These are phyloP conservation scores for Aspergillus vadensis DNA, from an alignment of 2,329 filamentous ascomycete genomes.

Conservation along the genomic window DNA sequence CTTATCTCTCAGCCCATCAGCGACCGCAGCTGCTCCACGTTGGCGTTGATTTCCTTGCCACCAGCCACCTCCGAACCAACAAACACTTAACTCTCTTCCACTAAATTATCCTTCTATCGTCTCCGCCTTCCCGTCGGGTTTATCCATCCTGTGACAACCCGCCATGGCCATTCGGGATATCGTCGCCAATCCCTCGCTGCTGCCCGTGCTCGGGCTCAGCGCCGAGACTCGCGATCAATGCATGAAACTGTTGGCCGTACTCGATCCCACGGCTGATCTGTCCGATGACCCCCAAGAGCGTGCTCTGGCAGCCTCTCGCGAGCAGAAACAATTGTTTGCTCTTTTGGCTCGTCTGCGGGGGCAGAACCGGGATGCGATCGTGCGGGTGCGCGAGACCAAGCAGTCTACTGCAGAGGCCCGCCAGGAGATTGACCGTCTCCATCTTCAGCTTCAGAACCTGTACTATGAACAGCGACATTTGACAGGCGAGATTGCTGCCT, in stretches of 20 bases:
- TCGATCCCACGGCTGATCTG: slow-evolving; percentile 53
- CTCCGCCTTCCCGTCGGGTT: slow-evolving; percentile 12
- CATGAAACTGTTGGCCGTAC: slow-evolving; percentile 58
- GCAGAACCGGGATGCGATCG: slow-evolving; percentile 77
- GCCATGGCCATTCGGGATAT: slow-evolving; percentile 59
- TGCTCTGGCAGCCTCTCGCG: slow-evolving; percentile 65
- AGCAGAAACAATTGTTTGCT: slow-evolving; percentile 78
- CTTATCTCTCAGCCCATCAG: slow-evolving; percentile 15
- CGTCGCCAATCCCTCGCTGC: slow-evolving; percentile 66
- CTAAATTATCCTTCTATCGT: slow-evolving; percentile 12
- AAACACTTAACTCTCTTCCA: slow-evolving; percentile 8
- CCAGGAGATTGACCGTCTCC: slow-evolving; percentile 86
- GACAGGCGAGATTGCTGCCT: slow-evolving; percentile 84
- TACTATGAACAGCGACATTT: slow-evolving; percentile 95
- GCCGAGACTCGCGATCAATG: slow-evolving; percentile 72
- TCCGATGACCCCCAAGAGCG: slow-evolving; percentile 48
- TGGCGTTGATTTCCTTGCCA: slow-evolving; percentile 12
- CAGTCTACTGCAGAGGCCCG: slow-evolving; percentile 80
- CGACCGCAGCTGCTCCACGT: slow-evolving; percentile 18
- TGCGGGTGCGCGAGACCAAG: slow-evolving; percentile 83
- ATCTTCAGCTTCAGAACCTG: slow-evolving; percentile 90
- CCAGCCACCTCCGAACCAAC: slow-evolving; percentile 8
- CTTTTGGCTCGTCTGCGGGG: slow-evolving; percentile 79
- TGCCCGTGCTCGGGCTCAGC: slow-evolving; percentile 71
- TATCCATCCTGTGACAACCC: slow-evolving; percentile 4